phyloP scores from a whole-genome alignment of 75 land plant genomes.

The Sequoiadendron giganteum region DNA sequence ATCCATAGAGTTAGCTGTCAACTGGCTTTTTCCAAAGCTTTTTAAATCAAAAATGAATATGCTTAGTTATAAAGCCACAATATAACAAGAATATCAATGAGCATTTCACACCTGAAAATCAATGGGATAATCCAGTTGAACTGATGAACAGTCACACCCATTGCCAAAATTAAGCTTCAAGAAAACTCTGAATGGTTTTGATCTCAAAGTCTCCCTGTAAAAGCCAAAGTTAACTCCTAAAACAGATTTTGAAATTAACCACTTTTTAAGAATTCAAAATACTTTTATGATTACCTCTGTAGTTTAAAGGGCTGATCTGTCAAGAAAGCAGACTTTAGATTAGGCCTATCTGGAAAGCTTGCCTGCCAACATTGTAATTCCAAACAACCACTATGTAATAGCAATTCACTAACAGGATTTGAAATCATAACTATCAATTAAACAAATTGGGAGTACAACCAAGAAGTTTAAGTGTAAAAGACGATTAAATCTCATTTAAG shows the following conservation, averaged over 20 bases:
- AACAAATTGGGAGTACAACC: not conserved
- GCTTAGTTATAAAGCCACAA: not conserved
- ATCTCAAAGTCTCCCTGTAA: slow-evolving; percentile 47
- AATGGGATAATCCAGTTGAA: slow-evolving; percentile 51
- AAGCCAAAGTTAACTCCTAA: slow-evolving; percentile 5
- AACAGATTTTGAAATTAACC: not conserved
- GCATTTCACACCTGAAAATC: slow-evolving; percentile 53
- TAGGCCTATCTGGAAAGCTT: slow-evolving; percentile 58
- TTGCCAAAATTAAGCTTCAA: slow-evolving; percentile 72
- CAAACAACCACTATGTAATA: not conserved
- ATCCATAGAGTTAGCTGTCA: not conserved
- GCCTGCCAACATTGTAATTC: slow-evolving; percentile 35
- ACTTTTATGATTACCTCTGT: not conserved
- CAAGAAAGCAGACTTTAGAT: slow-evolving; percentile 48
- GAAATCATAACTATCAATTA: not conserved
- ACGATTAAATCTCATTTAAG: not conserved
- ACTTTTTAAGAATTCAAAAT: not conserved
- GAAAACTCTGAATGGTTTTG: slow-evolving; percentile 46
- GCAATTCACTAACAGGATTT: not conserved
- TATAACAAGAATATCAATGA: not conserved
- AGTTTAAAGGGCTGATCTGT: slow-evolving; percentile 49
- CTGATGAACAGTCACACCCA: slow-evolving; percentile 62
- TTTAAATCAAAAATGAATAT: not conserved
- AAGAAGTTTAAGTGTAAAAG: not conserved
- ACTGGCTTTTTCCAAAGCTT: not conserved